These are phyloP conservation scores for Eucalyptus curtisii DNA, from an alignment of 345 rosid species.

Conservation along the genomic window DNA sequence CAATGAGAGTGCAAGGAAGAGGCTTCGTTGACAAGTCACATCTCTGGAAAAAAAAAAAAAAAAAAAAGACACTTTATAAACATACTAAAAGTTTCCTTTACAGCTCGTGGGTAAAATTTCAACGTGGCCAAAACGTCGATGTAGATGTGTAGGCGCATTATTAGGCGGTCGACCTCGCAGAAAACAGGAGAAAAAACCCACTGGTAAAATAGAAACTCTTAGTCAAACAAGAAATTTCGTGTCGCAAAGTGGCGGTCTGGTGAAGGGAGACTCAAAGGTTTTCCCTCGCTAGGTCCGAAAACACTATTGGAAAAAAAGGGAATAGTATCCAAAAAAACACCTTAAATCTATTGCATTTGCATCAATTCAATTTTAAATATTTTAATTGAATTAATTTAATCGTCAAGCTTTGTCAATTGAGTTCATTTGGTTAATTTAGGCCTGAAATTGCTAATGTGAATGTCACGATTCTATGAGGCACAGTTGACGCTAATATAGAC, in stretches of 20 bases:
- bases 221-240: neutral
- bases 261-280: neutral
- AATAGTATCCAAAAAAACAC: too few relatives aligned
- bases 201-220: neutral
- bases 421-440: rapidly evolving
- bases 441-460: too few relatives aligned
- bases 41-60: neutral
- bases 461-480: too few relatives aligned
- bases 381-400: too few relatives aligned
- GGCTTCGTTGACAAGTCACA: neutral
- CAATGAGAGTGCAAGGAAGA: neutral
- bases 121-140: neutral
- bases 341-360: too few relatives aligned
- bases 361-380: too few relatives aligned
- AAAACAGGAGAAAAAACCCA: neutral
- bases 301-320: neutral
- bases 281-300: neutral
- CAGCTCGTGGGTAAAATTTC: neutral
- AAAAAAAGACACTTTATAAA: neutral
- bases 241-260: neutral
- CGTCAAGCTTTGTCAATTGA: neutral
- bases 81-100: neutral
- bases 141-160: too few relatives aligned
- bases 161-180: neutral
- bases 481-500: rapidly evolving